Evolutionary conservation across 352 stramenopile species (phyloP), one percentile per base, ranked within the genome.

Genomic region (Phytophthora lateralis): DNA sequence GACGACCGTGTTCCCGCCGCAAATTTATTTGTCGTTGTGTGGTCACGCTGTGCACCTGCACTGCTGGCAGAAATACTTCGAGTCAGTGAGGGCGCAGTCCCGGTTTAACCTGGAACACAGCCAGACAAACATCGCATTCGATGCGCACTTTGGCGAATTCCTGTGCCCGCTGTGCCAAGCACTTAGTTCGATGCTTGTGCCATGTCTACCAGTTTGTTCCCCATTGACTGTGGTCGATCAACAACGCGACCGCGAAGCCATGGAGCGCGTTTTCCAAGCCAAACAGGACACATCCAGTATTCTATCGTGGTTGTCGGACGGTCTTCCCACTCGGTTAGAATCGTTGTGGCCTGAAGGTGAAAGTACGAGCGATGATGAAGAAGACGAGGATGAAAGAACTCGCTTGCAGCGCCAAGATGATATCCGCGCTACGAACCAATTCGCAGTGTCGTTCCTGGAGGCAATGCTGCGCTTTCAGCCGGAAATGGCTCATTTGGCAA

Each of bases 81-180:
- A 89, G n/a, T 93, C 88, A 11, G 80, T 97, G 20, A 74, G 72
- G 35, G 75, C 88, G 10, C 83, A 95, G 57, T 88, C 80, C 20
- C 73, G 68, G 11, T 85, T 81, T 54, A 88, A 90, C 32, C 47
- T 89, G 15, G 82, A 90, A 61, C 78, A 93, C 48, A 86, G 67
- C 21, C 81, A 90, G 61, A 84, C 80, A 17, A 91, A 89, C 42
- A 89, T 96, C 15, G 87, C 88, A 12, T 94, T 97, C 26, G 87
- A 97, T 49, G 81, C 93, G 0, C 63, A 90, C 37, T 84, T 85
- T 43, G 81, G 85, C 11, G 90, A 98, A 66, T 97, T 97, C 49
- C 70, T 97, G 12, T 98, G 91, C 43, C 91, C 91, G 4, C 64
- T 98, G 14, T 98, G 91, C 53, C 95, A 98, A 60, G 76, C 79